phyloP scores from a whole-genome alignment of 2,329 filamentous ascomycete species.

The Graphilbum ipis-grandicollis region DNA sequence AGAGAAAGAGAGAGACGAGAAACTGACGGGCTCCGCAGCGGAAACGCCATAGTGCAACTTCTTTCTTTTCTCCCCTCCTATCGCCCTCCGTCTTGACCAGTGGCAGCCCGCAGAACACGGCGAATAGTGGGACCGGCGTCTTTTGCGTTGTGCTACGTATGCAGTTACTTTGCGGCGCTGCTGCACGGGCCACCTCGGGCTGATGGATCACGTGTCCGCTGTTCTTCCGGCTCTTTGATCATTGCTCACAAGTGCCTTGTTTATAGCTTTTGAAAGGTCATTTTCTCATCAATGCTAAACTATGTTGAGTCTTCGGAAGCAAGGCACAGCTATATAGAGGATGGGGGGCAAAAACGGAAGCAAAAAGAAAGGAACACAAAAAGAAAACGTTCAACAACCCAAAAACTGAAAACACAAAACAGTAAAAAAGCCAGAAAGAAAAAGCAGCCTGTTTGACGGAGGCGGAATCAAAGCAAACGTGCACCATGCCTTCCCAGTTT shows the following conservation, averaged over 20 bases:
- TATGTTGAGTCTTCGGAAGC: neutral
- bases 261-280: neutral
- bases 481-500: neutral
- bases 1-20: neutral
- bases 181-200: neutral
- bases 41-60: too few species aligned
- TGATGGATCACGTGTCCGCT: too few species aligned
- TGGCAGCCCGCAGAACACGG: neutral
- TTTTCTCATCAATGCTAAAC: neutral
- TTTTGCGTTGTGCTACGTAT: neutral
- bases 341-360: too few species aligned
- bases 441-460: too few species aligned
- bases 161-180: neutral
- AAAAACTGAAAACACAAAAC: neutral
- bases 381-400: neutral
- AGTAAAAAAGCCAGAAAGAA: too few species aligned
- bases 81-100: neutral
- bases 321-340: neutral
- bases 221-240: too few species aligned
- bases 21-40: neutral
- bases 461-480: neutral
- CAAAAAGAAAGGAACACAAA: too few species aligned
- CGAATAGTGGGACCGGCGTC: neutral
- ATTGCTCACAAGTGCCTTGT: too few species aligned
- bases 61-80: neutral